Evolutionary conservation across 106 monocot species (phyloP).

Genomic region (Platanthera zijinensis): DNA sequence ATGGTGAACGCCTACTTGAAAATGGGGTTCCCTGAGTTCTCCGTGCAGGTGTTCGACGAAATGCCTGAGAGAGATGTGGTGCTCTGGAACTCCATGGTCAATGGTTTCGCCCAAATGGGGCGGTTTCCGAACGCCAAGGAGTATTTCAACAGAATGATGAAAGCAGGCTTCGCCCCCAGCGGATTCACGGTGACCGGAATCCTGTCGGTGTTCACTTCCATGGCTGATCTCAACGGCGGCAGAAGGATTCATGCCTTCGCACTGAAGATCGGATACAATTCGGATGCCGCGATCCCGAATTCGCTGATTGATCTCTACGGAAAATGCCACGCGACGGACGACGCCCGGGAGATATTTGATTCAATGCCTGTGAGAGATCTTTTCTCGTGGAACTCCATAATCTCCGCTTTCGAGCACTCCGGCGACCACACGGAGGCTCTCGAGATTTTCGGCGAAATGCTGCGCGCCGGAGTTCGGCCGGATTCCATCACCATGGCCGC

Average conservation of each 20-base stretch:
- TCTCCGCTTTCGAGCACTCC: conserved; percentile 30
- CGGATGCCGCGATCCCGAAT: conserved; percentile 25
- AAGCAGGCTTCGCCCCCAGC: conserved; percentile 35
- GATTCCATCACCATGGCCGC: conserved; percentile 56
- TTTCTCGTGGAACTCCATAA: conserved; percentile 77
- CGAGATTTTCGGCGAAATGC: conserved; percentile 41
- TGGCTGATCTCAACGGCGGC: conserved; percentile 32
- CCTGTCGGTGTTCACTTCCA: conserved; percentile 48
- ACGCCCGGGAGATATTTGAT: conserved; percentile 45
- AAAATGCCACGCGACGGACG: conserved; percentile 43
- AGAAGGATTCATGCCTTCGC: conserved; percentile 39
- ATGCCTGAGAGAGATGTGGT: conserved; percentile 59
- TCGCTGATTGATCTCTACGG: conserved; percentile 72
- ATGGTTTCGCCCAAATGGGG: conserved; percentile 54
- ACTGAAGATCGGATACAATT: conserved; percentile 32
- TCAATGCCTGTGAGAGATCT: conserved; percentile 37
- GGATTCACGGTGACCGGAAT: conserved; percentile 55
- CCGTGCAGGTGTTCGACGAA: conserved; percentile 43
- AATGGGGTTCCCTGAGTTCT: conserved; percentile 21
- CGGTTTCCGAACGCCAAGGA: conserved; percentile 28
- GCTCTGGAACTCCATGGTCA: conserved; percentile 85
- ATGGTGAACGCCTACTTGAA: conserved; percentile 37
- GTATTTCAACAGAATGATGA: conserved; percentile 37
- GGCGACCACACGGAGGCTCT: conserved; percentile 35
- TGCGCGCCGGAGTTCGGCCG: conserved; percentile 16